A percentile compares a stretch with the other conserved stretches of the same genome.
These are phyloP conservation scores for Panicum miliaceum DNA, from an alignment of 176 grass and related monocot genomes.

Conservation along the genomic window DNA sequence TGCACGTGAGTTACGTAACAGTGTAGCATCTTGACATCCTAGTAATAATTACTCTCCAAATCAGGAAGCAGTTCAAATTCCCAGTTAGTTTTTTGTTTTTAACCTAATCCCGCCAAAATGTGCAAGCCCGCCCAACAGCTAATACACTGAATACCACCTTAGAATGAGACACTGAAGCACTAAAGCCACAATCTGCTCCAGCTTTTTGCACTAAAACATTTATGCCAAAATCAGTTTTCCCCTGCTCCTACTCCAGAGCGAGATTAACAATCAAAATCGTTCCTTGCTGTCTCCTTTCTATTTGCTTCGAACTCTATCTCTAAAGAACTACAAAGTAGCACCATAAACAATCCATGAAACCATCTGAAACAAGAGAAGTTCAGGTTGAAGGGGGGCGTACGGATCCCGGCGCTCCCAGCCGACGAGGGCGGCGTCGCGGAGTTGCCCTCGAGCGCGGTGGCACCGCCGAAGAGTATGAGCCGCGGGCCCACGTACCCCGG, in stretches of 20 bases:
- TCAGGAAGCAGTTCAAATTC: conserved; percentile 6
- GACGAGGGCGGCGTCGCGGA: conserved; percentile 69
- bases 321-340: neutral
- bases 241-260: neutral
- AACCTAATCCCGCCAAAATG: conserved; percentile 24
- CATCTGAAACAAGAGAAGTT: conserved; percentile 22
- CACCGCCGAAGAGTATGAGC: conserved; percentile 85
- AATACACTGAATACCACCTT: neutral
- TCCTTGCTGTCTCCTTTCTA: neutral
- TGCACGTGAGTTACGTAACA: neutral
- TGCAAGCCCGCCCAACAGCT: neutral
- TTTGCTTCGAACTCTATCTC: neutral
- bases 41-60: conserved; percentile 33
- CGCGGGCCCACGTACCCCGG: conserved; percentile 65
- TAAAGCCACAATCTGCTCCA: neutral
- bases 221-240: neutral
- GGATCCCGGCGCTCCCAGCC: conserved; percentile 78
- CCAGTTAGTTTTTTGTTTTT: neutral
- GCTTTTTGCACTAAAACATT: neutral
- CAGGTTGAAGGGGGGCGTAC: conserved; percentile 45
- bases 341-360: neutral
- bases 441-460: conserved; percentile 90
- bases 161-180: neutral
- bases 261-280: neutral
- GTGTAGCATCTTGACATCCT: neutral